Evolutionary conservation across 345 rosid species (phyloP).

Genomic region (Lepidium africanum): DNA sequence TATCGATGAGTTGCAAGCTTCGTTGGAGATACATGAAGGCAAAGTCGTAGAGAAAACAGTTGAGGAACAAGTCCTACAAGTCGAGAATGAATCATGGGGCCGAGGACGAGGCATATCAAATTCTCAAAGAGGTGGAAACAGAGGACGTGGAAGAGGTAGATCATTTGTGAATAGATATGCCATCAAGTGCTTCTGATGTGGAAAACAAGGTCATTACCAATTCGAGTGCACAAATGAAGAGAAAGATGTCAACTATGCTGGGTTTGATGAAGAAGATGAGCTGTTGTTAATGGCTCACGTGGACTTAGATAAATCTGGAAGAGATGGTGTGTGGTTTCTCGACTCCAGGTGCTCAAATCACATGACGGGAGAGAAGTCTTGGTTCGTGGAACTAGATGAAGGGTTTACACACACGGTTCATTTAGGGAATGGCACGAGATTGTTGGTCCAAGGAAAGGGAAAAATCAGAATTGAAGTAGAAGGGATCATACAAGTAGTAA

Average conservation of each 20-base stretch:
- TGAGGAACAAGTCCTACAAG: neutral
- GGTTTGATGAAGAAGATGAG: neutral
- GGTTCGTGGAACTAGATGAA: no score
- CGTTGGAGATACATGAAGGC: fast-evolving
- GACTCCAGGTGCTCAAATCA: no score
- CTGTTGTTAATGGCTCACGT: no score
- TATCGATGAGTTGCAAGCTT: neutral
- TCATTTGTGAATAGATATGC: neutral
- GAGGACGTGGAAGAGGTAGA: neutral
- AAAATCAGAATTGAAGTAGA: no score
- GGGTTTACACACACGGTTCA: no score
- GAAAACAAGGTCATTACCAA: neutral
- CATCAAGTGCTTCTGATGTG: neutral
- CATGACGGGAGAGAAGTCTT: no score
- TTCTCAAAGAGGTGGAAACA: fast-evolving
- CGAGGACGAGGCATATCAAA: no score
- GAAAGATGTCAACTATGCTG: neutral
- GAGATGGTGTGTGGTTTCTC: no score
- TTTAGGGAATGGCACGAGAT: no score
- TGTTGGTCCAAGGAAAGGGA: no score
- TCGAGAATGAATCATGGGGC: neutral
- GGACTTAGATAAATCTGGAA: no score
- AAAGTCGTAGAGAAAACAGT: neutral
- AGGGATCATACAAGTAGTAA: no score
- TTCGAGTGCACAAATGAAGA: neutral